Conservation (phyloP, 345 rosid genomes). For the Barbarea vulgaris region DNA sequence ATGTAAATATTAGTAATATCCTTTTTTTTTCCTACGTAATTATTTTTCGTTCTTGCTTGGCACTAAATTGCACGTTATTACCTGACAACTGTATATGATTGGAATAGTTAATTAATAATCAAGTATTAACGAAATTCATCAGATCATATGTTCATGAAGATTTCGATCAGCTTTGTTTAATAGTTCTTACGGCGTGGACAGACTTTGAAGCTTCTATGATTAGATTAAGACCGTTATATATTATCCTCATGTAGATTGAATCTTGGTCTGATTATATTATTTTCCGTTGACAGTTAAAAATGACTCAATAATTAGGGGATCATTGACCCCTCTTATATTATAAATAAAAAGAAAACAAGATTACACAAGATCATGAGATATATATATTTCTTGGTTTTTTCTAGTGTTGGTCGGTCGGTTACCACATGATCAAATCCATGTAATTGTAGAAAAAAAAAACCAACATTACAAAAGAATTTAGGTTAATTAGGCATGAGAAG, state of each 20-base stretch:
- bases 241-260: constrained; percentile 29
- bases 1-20: constrained; percentile 13
- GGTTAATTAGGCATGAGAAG: background rate
- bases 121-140: constrained; percentile 2
- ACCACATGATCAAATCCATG: too few relatives aligned
- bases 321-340: background rate
- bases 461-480: background rate
- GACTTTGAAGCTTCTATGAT: constrained; percentile 18
- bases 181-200: constrained; percentile 29
- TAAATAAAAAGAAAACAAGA: background rate
- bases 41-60: background rate
- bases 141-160: background rate
- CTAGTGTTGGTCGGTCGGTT: too few relatives aligned
- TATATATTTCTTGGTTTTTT: too few relatives aligned
- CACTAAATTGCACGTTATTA: constrained; percentile 36
- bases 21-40: background rate
- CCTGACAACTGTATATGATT: background rate
- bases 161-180: background rate
- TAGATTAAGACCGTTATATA: constrained; percentile 22
- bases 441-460: too few relatives aligned
- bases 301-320: constrained; percentile 17
- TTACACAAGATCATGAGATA: background rate
- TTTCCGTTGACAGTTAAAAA: background rate
- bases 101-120: background rate
- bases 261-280: constrained; percentile 12